phyloP scores from a whole-genome alignment of 2,329 filamentous ascomycete genomes.

The Aspergillus sp. region DNA sequence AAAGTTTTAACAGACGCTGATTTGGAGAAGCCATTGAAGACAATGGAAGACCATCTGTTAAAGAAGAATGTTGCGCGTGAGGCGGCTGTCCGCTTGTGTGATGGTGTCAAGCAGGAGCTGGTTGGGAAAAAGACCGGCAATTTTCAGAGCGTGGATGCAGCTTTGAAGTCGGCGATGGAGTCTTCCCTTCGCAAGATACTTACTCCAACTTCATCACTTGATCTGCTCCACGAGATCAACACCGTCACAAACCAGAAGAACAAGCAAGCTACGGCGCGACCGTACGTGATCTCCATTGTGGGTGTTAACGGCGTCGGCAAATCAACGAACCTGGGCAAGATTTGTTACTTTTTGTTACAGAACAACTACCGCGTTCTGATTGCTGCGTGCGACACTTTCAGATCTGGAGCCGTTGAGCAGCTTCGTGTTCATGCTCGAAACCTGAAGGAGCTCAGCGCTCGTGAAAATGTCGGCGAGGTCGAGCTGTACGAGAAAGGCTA shows the following conservation, averaged over 20 bases:
- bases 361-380: slow-evolving; percentile 96
- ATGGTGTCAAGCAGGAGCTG: slow-evolving; percentile 86
- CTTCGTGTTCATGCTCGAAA: slow-evolving; percentile 93
- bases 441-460: slow-evolving; percentile 79
- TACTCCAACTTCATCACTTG: slow-evolving; percentile 90
- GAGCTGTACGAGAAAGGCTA: slow-evolving; percentile 97
- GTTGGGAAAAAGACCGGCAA: slow-evolving; percentile 86
- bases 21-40: slow-evolving; percentile 86
- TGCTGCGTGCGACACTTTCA: slow-evolving; percentile 93
- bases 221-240: slow-evolving; percentile 91
- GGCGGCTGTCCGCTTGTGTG: slow-evolving; percentile 85
- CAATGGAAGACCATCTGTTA: slow-evolving; percentile 92
- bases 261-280: slow-evolving; percentile 66
- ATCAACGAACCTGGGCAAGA: slow-evolving; percentile 95
- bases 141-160: slow-evolving; percentile 85
- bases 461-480: slow-evolving; percentile 77
- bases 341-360: slow-evolving; percentile 95
- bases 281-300: slow-evolving; percentile 97
- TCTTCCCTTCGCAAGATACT: slow-evolving; percentile 91
- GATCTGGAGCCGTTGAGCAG: slow-evolving; percentile 95
- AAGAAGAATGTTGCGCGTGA: slow-evolving; percentile 96
- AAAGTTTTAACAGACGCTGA: slow-evolving; percentile 88
- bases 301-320: slow-evolving; percentile 98
- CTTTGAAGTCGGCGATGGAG: slow-evolving; percentile 84
- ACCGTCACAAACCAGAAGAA: slow-evolving; percentile 67